Evolutionary conservation across 2,329 filamentous ascomycete species (phyloP).

Genomic region (Pestalotiopsis sp.): DNA sequence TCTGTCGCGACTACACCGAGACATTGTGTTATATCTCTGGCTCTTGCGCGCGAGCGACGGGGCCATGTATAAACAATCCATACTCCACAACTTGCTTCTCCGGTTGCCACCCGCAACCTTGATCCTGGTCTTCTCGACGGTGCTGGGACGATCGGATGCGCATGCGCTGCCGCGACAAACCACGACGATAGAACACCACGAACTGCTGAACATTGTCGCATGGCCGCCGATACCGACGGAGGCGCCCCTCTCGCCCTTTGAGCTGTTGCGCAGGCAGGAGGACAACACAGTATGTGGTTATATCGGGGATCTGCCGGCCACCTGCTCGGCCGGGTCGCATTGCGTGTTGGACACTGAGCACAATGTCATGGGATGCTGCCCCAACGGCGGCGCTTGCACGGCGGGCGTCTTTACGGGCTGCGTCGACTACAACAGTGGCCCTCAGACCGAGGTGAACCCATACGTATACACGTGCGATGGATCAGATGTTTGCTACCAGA

Average conservation of each 20-base stretch:
- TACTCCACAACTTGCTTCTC: slow-evolving; percentile 34
- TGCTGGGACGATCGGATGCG: slow-evolving; percentile 34
- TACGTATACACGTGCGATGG: slow-evolving; percentile 60
- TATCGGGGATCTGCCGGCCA: slow-evolving; percentile 56
- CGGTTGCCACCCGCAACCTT: slow-evolving; percentile 38
- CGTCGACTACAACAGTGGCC: slow-evolving; percentile 52
- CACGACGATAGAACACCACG: slow-evolving; percentile 35
- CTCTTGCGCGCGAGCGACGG: slow-evolving; percentile 7
- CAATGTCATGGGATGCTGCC: slow-evolving; percentile 59
- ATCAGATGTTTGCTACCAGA: slow-evolving; percentile 55
- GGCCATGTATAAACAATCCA: slow-evolving; percentile 30
- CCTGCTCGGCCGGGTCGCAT: slow-evolving; percentile 59
- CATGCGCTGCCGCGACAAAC: slow-evolving; percentile 46
- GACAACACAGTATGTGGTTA: slow-evolving; percentile 61
- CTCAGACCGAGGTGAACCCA: slow-evolving; percentile 55
- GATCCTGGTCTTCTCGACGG: slow-evolving; percentile 35
- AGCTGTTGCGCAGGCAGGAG: slow-evolving; percentile 42
- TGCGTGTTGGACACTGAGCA: slow-evolving; percentile 56
- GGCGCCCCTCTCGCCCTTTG: slow-evolving; percentile 37
- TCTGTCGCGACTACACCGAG: neutral
- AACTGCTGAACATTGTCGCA: slow-evolving; percentile 39
- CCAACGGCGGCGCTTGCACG: slow-evolving; percentile 53
- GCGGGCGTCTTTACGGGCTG: slow-evolving; percentile 61
- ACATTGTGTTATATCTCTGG: neutral
- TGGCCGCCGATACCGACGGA: slow-evolving; percentile 46